These are phyloP conservation scores for Tricholoma bakamatsutake DNA, from an alignment of 768 basidiomycete genomes.

Conservation along the genomic window DNA sequence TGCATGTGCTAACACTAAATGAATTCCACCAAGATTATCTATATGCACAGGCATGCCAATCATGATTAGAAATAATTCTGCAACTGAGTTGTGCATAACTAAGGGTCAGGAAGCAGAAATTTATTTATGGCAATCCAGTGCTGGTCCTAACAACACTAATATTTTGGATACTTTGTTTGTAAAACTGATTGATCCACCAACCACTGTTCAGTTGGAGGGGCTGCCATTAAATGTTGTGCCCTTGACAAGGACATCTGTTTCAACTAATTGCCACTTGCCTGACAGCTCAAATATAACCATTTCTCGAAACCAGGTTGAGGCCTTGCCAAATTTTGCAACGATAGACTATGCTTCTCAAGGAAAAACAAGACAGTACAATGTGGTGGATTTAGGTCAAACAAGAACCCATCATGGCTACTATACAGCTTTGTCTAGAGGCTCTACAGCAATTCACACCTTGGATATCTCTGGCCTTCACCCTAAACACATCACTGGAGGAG, in stretches of 20 bases:
- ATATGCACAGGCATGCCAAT: constrained; percentile 29
- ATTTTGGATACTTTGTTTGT: neutral
- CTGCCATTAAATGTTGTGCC: neutral
- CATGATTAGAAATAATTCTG: constrained; percentile 26
- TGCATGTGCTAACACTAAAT: neutral
- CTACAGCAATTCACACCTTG: constrained; percentile 21
- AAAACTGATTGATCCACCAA: neutral
- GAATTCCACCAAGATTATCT: constrained; percentile 2
- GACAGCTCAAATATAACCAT: neutral
- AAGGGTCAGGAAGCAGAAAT: constrained; percentile 25
- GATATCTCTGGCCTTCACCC: constrained; percentile 23
- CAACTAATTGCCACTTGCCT: neutral
- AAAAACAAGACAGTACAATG: constrained; percentile 20
- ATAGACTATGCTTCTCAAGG: constrained; percentile 31
- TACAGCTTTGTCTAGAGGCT: constrained; percentile 23
- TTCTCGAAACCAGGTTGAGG: neutral
- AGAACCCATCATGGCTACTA: constrained; percentile 23
- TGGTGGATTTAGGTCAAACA: constrained; percentile 19
- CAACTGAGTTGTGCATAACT: constrained; percentile 29
- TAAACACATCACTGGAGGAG: constrained; percentile 19
- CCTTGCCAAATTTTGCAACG: constrained; percentile 10
- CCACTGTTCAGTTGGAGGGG: neutral
- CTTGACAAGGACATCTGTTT: neutral
- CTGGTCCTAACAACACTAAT: neutral
- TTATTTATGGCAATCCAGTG: neutral